phyloP scores from a whole-genome alignment of 2,329 filamentous ascomycete genomes.

The Penicillium sp. region DNA sequence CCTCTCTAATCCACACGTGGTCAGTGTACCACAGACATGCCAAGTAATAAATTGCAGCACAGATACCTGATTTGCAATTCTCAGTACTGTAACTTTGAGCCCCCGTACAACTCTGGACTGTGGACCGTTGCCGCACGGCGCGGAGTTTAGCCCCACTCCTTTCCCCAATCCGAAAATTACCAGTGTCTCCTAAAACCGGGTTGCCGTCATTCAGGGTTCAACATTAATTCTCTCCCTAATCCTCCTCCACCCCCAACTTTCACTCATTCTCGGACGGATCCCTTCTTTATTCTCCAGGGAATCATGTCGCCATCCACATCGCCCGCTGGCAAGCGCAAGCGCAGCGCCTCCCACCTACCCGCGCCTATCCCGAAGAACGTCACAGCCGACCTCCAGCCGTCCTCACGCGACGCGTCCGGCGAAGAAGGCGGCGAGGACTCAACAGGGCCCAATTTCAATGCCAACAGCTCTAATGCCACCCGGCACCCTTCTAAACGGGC shows the following conservation, averaged over 20 bases:
- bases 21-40: neutral
- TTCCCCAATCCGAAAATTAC: conserved; percentile 14
- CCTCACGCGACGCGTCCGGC: conserved; percentile 77
- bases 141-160: conserved; percentile 6
- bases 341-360: conserved; percentile 51
- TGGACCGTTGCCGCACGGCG: neutral
- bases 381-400: conserved; percentile 64
- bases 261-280: conserved; percentile 4
- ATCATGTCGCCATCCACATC: conserved; percentile 62
- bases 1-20: conserved; percentile 7
- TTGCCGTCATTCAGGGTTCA: conserved; percentile 14
- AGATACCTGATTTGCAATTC: neutral
- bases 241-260: neutral
- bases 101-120: neutral
- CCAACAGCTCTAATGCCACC: conserved; percentile 8
- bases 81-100: conserved; percentile 5
- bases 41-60: conserved; percentile 2
- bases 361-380: conserved; percentile 50
- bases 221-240: conserved; percentile 11
- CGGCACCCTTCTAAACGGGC: conserved; percentile 70
- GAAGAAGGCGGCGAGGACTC: conserved; percentile 73
- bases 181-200: conserved; percentile 10
- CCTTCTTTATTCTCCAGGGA: conserved; percentile 12
- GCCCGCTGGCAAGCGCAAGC: conserved; percentile 73
- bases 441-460: conserved; percentile 48